Percentiles rank a stretch among this genome's conserved stretches.
Evolutionary conservation across 1,284 basidiomycete species (phyloP).

Genomic region (Papiliotrema fonsecae): DNA sequence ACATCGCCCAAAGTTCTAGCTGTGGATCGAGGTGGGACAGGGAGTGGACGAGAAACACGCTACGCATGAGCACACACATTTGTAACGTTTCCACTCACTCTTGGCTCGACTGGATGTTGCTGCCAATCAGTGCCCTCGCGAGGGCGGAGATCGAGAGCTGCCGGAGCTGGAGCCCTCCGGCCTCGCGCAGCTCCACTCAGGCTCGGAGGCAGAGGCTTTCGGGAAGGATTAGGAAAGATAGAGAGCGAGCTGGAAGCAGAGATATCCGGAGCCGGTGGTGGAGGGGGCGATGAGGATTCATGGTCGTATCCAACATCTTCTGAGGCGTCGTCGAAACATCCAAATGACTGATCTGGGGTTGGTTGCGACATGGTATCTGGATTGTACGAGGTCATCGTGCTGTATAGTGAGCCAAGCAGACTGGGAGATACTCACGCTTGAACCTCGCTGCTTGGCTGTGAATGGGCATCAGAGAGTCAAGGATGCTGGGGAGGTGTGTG

Average conservation of each 20-base stretch:
- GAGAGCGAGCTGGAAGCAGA: neutral
- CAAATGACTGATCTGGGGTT: too few relatives aligned
- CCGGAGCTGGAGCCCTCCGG: constrained; percentile 34
- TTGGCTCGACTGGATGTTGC: constrained; percentile 1
- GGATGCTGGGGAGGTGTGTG: too few relatives aligned
- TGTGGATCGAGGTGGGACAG: constrained; percentile 7
- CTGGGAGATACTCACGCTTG: too few relatives aligned
- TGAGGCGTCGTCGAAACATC: constrained; percentile 5
- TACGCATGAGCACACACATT: neutral
- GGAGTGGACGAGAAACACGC: constrained; percentile 8
- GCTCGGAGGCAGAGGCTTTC: neutral
- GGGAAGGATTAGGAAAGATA: neutral
- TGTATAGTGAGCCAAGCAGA: neutral
- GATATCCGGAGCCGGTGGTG: neutral
- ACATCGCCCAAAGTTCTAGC: constrained; percentile 2
- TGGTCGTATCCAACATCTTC: too few relatives aligned
- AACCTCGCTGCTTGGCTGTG: too few relatives aligned
- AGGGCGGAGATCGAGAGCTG: constrained; percentile 36
- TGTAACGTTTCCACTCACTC: neutral
- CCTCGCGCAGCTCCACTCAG: constrained; percentile 26
- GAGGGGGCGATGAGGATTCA: too few relatives aligned
- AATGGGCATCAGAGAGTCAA: too few relatives aligned
- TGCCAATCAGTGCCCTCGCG: too few relatives aligned
- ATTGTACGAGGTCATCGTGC: too few relatives aligned
- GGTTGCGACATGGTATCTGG: neutral